Conservation (phyloP, 164 flowering plant species). For the Sedum album region DNA sequence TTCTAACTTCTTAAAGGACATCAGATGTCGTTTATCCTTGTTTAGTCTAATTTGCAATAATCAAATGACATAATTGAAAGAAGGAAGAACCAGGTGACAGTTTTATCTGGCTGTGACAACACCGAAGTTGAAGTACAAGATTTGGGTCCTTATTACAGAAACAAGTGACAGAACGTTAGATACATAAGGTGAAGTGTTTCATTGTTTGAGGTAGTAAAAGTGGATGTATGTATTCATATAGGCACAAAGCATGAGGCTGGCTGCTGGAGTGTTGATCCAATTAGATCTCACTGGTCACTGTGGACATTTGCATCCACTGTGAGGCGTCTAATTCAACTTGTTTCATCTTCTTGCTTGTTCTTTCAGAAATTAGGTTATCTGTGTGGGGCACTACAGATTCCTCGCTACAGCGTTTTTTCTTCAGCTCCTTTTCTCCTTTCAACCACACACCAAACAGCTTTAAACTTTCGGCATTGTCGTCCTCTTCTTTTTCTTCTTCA, state of each 20-base stretch:
- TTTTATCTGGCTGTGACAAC: too few species aligned
- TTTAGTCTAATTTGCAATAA: too few species aligned
- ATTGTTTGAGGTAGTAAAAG: background rate
- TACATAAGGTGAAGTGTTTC: background rate
- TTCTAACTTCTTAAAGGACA: background rate
- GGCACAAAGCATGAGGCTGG: background rate
- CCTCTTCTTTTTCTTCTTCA: slow-evolving; percentile 2
- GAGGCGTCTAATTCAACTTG: slow-evolving; percentile 7
- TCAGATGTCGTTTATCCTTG: too few species aligned
- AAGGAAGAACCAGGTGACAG: background rate
- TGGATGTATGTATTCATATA: background rate
- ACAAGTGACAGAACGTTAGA: background rate
- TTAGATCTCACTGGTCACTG: background rate
- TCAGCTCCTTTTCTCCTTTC: slow-evolving; percentile 20
- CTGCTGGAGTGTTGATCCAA: background rate
- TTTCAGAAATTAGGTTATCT: slow-evolving; percentile 11
- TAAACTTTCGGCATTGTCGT: slow-evolving; percentile 16
- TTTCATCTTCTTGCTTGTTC: slow-evolving; percentile 19
- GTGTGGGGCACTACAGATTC: background rate
- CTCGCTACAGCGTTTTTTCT: slow-evolving; percentile 17
- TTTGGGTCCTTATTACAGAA: background rate
- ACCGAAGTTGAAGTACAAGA: too few species aligned
- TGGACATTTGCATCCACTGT: background rate
- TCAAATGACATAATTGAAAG: too few species aligned
- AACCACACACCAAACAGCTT: slow-evolving; percentile 81